Conservation (phyloP, 106 monocot genomes). For the Allium fistulosum region DNA sequence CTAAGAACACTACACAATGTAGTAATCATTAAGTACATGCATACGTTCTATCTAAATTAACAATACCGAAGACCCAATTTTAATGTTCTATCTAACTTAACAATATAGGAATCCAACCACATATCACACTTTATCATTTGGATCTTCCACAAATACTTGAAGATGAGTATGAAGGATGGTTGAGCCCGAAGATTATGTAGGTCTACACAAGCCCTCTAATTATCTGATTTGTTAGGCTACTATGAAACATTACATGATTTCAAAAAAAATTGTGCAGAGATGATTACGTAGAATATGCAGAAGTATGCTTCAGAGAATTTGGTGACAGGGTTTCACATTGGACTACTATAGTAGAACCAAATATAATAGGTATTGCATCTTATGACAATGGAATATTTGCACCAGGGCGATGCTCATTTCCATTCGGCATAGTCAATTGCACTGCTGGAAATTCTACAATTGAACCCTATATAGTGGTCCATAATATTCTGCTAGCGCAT, state of each 20-base stretch:
- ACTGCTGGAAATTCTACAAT: slow-evolving; percentile 31
- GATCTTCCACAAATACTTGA: slow-evolving; percentile 69
- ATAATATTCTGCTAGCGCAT: slow-evolving; percentile 44
- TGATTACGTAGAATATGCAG: slow-evolving; percentile 53
- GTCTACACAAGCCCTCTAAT: not conserved
- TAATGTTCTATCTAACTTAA: too few species aligned
- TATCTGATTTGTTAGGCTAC: not conserved
- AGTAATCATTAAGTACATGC: too few species aligned
- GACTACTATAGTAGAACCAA: slow-evolving; percentile 55
- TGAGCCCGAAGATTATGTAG: slow-evolving; percentile 60
- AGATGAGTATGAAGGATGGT: slow-evolving; percentile 60
- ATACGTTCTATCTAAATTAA: too few species aligned
- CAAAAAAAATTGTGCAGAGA: slow-evolving; percentile 25
- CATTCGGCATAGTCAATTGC: slow-evolving; percentile 42
- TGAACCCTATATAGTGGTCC: slow-evolving; percentile 42
- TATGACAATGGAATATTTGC: slow-evolving; percentile 39
- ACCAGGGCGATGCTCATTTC: slow-evolving; percentile 35
- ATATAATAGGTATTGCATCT: slow-evolving; percentile 15
- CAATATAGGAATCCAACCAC: slow-evolving; percentile 62
- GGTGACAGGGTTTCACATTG: slow-evolving; percentile 57
- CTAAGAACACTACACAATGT: too few species aligned
- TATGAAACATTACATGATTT: not conserved
- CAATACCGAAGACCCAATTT: too few species aligned
- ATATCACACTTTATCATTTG: slow-evolving; percentile 51
- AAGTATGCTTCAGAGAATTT: slow-evolving; percentile 64